Evolutionary conservation across 2,329 filamentous ascomycete genomes (phyloP).

Genomic region (Alternaria postmessia): DNA sequence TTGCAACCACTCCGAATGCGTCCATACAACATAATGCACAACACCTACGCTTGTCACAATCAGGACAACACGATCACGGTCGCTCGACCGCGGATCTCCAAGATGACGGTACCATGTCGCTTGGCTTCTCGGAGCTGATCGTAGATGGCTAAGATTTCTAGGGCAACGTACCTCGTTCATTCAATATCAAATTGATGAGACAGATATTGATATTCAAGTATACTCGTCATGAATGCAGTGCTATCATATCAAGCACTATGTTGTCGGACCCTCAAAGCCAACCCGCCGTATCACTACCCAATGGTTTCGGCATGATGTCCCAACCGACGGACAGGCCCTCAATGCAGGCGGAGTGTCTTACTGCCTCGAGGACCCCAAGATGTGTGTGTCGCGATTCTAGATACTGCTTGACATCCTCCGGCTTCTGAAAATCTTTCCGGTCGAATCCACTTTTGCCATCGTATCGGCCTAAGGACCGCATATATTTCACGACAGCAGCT

Average conservation of each 20-base stretch:
- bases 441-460: constrained; percentile 56
- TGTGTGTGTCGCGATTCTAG: constrained; percentile 57
- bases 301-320: constrained; percentile 60
- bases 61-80: neutral
- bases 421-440: constrained; percentile 40
- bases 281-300: constrained; percentile 57
- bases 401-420: constrained; percentile 45
- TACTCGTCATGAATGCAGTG: neutral
- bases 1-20: neutral
- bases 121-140: neutral
- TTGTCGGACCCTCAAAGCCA: constrained; percentile 40
- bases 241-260: neutral
- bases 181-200: neutral
- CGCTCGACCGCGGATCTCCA: neutral
- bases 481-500: constrained; percentile 64
- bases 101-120: neutral
- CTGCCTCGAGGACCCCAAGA: constrained; percentile 58
- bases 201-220: neutral
- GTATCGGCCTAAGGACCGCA: constrained; percentile 63
- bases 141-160: neutral
- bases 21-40: too few relatives aligned
- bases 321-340: constrained; percentile 59
- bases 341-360: constrained; percentile 60
- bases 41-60: neutral
- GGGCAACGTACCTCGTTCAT: neutral